Evolutionary conservation across 2,329 filamentous ascomycete genomes (phyloP).

Genomic region (Fusarium siculi): DNA sequence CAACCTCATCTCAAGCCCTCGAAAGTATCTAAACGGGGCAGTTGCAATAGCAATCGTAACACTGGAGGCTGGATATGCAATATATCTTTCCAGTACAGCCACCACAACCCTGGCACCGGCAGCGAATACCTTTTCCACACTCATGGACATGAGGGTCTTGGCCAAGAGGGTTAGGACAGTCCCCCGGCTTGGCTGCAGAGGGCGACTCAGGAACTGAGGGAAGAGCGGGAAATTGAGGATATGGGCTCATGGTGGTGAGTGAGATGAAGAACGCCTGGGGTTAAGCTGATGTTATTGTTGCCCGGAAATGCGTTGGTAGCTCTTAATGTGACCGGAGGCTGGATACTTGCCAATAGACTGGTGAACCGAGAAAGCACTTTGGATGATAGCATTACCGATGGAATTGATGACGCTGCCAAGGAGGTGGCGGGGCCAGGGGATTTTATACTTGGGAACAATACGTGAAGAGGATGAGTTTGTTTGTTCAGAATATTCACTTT

Average conservation of each 20-base stretch:
- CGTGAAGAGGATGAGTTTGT: not conserved
- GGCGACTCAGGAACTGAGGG: fast-evolving
- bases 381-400: not conserved
- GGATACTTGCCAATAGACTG: not conserved
- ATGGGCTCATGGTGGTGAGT: not conserved
- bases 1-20: not conserved
- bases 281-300: not conserved
- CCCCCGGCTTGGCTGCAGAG: not conserved
- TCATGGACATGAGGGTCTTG: not conserved
- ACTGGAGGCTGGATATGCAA: conserved; percentile 4
- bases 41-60: conserved; percentile 5
- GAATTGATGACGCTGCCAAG: not conserved
- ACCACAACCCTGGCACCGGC: not conserved
- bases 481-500: not conserved
- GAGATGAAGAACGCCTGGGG: not conserved
- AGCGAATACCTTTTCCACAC: not conserved
- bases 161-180: fast-evolving
- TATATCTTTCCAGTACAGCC: not conserved
- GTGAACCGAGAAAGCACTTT: no score
- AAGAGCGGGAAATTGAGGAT: not conserved
- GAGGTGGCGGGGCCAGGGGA: not conserved
- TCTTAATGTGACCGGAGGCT: fast-evolving
- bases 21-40: not conserved
- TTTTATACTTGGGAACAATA: not conserved
- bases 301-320: not conserved